Evolutionary conservation across 371 early-diverging fungal species (phyloP), one percentile per base, ranked within the genome.

Genomic region (Phascolomyces articulosus): DNA sequence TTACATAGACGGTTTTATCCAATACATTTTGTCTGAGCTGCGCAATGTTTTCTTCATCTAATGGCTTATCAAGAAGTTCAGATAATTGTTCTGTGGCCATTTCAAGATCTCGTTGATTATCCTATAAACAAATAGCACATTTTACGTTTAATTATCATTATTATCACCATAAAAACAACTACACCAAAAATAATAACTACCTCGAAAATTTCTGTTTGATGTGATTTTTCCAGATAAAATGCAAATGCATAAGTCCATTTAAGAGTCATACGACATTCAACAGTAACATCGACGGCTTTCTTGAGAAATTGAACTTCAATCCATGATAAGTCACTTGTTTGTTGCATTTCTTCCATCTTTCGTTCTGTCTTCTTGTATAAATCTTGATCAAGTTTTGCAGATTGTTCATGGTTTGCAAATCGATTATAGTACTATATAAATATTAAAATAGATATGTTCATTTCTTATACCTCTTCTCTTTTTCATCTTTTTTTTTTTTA

Each of bases 211-310:
- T 81, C 88, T 2, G 94, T 94, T 72, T 85, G 73, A 80, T 96
- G 96, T 72, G 85, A 80, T 57, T 81, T 84, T 23, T 64, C 71
- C 67, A 97, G 80, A 73, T 95, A 97, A 78, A 89, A 97, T 4
- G 96, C 96, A 71, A 97, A 91, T 21, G 90, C 92, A 75, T 96
- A 97, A 1, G 96, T 93, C 96, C 96, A 97, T 69, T 93, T 94
- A 24, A 97, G 85, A 0, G 94, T 94, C 75, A 77, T 87, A 47
- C 98, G 90, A 66, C 94, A 91, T 62, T 88, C 69, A 9, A 90
- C 82, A 21, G 96, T 82, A 0, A 89, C 89, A 64, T 94, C 93
- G 58, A 95, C 92, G 8, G 96, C 97, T 24, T 90, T 89, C 63
- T 87, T 85, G n/a, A 97, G 74, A 70, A 96, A 96, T 77, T 97